Evolutionary conservation across 2,329 filamentous ascomycete genomes (phyloP).

Genomic region (Aspergillus sp.): DNA sequence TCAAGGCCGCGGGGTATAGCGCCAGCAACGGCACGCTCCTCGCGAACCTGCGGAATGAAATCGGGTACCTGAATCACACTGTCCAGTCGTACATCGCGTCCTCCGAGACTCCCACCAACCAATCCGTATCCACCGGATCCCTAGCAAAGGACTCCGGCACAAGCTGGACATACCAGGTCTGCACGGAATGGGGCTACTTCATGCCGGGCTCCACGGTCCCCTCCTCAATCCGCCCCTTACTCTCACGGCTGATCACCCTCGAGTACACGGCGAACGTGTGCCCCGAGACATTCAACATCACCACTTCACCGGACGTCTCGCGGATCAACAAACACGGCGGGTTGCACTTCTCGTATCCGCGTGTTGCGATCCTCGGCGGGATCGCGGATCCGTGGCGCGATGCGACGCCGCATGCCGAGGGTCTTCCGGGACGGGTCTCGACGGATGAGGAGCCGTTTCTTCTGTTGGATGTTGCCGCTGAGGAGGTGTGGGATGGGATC

Average conservation of each 20-base stretch:
- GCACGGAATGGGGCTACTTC: constrained; percentile 74
- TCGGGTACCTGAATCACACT: constrained; percentile 58
- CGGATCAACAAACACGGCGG: constrained; percentile 78
- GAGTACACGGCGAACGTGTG: constrained; percentile 68
- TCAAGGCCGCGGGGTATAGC: constrained; percentile 22
- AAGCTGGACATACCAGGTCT: constrained; percentile 64
- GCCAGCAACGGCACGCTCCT: constrained; percentile 47
- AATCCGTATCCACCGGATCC: neutral
- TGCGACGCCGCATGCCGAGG: constrained; percentile 72
- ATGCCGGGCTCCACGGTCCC: constrained; percentile 74
- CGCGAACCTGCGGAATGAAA: constrained; percentile 61
- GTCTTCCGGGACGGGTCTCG: constrained; percentile 59
- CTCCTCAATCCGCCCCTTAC: constrained; percentile 64
- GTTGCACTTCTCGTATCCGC: constrained; percentile 71
- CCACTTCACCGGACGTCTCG: constrained; percentile 63
- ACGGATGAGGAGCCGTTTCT: constrained; percentile 71
- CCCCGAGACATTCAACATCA: constrained; percentile 71
- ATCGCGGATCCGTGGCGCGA: constrained; percentile 80
- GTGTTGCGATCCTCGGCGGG: constrained; percentile 78
- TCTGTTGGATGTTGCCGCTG: constrained; percentile 56
- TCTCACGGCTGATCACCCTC: constrained; percentile 72
- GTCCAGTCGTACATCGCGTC: neutral
- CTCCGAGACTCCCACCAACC: neutral
- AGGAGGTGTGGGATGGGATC: constrained; percentile 29
- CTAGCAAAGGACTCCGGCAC: constrained; percentile 42